A percentile compares a stretch with the other conserved stretches of the same genome.
These are phyloP conservation scores for Leucoagaricus sp. DNA, from an alignment of 1,284 basidiomycete genomes.

Conservation along the genomic window DNA sequence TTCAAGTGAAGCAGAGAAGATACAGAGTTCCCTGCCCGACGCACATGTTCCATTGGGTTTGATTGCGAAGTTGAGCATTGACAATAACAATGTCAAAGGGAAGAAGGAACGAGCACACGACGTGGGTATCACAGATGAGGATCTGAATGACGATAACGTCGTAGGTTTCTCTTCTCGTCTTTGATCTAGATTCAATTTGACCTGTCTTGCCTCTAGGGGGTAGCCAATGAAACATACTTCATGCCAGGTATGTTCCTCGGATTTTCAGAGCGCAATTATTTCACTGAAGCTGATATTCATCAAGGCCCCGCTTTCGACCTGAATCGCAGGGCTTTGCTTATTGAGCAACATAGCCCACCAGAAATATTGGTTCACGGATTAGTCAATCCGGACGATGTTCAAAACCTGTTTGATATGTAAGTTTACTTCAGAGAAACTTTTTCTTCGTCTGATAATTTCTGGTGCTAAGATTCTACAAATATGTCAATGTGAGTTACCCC, in stretches of 20 bases:
- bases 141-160: conserved; percentile 64
- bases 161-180: conserved; percentile 39
- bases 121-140: conserved; percentile 37
- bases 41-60: conserved; percentile 71
- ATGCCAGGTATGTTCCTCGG: conserved; percentile 70
- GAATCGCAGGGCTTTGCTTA: conserved; percentile 67
- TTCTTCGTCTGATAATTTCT: conserved; percentile 21
- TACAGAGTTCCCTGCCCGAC: conserved; percentile 59
- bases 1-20: conserved; percentile 39
- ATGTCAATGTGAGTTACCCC: conserved; percentile 59
- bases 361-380: conserved; percentile 83
- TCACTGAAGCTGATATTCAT: conserved; percentile 6
- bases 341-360: conserved; percentile 79
- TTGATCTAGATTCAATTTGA: conserved; percentile 11
- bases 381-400: conserved; percentile 79
- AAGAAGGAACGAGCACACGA: conserved; percentile 41
- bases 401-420: conserved; percentile 82
- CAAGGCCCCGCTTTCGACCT: conserved; percentile 72
- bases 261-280: too few relatives aligned
- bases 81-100: conserved; percentile 45
- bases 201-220: conserved; percentile 43
- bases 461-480: conserved; percentile 58
- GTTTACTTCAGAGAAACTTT: conserved; percentile 29
- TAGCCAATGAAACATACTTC: conserved; percentile 84
- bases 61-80: conserved; percentile 69